Conservation (phyloP, 257 asterid genomes). For the Coffea eugenioides region DNA sequence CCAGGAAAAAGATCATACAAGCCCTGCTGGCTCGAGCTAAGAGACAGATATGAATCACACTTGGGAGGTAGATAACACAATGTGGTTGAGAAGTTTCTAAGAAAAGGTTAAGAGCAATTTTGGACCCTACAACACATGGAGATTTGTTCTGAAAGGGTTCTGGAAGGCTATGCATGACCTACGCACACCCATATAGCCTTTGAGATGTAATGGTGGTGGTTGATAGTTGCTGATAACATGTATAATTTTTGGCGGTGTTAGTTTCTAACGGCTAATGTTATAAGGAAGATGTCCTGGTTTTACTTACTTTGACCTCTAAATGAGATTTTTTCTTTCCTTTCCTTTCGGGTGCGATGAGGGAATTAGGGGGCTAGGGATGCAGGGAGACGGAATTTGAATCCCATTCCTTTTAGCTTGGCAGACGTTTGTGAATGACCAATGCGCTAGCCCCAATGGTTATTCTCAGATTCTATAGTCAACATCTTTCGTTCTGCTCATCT, state of each 20-base stretch:
- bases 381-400: too few relatives aligned
- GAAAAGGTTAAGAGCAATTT: background rate
- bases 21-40: conserved; percentile 55
- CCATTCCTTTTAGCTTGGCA: too few relatives aligned
- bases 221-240: background rate
- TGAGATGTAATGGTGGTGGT: background rate
- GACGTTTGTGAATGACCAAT: too few relatives aligned
- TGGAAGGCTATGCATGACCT: background rate
- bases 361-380: too few relatives aligned
- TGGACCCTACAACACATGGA: background rate
- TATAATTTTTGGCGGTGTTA: background rate
- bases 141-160: background rate
- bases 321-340: too few relatives aligned
- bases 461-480: background rate
- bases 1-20: conserved; percentile 81
- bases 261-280: background rate
- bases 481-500: background rate
- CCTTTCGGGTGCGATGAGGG: too few relatives aligned
- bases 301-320: background rate
- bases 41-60: conserved; percentile 13
- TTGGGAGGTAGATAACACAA: background rate
- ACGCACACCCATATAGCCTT: background rate
- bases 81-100: background rate
- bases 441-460: too few relatives aligned
- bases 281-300: background rate